Evolutionary conservation across 164 flowering plant genomes (phyloP), one percentile per base, ranked within the genome.

Genomic region (Pachysandra terminalis): DNA sequence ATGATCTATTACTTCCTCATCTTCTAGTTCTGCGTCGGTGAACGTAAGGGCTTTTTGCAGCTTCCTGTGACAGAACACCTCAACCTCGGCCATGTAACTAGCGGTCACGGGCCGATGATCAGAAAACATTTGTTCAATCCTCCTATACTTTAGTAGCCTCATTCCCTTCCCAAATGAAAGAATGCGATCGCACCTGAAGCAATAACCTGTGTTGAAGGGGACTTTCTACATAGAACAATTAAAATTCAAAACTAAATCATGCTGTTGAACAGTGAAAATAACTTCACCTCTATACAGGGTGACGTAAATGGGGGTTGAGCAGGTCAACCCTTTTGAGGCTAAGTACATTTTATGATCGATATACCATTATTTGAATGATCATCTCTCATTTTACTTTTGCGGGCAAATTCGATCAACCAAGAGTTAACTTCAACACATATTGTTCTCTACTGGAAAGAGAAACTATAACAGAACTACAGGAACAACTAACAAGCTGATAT

Each of bases 61-160:
- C 78, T 82, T 91, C 77, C 81, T 78, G 9, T 87, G 78, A 75
- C 74, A 83, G 55, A 89, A 88, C 53, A 81, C 90, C 79, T 95
- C 98, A 60, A 90, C 96, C 69, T 90, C 96, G 19, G 83, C 93
- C 76, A 80, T 71, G 74, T 78, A 91, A 53, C 75, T 76, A 59
- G 97, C 97, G 24, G 81, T 80, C 70, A 95, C 96, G 53, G 98
- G 98, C n/a, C 98, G 85, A 79, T 95, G 98, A 74, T 95, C 98
- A 37, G 98, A 95, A 53, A 90, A 74, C 75, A 61, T 86, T 14
- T 81, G 79, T 66, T 95, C 98, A 24, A 74, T 65, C 74, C 96
- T 89, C 68, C 81, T 76, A 48, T 95, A 95, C 57, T 76, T 82
- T 59, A 87, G 56, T 48, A 83, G 85, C 78, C 67, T 84, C 81